Evolutionary conservation across 768 basidiomycete species (phyloP).

Genomic region (Mycena kentingensis): DNA sequence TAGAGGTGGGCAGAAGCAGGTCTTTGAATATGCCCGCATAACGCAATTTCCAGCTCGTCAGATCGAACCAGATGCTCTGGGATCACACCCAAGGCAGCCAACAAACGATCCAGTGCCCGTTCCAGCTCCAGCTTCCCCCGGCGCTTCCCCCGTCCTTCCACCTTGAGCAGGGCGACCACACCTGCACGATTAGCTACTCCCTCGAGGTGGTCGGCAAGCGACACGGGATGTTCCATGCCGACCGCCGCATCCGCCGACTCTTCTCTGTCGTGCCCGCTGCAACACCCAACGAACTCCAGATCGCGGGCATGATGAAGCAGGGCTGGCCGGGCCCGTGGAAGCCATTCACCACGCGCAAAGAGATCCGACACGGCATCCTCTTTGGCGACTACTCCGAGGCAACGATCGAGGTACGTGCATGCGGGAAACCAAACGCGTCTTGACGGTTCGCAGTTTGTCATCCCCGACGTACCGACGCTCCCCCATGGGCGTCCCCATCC

Average conservation of each 20-base stretch:
- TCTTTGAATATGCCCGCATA: background rate
- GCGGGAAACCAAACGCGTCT: background rate
- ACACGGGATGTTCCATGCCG: constrained; percentile 1
- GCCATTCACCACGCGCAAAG: background rate
- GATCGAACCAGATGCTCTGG: constrained; percentile 16
- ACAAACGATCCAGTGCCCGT: constrained; percentile 13
- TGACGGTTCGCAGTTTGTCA: background rate
- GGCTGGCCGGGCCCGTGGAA: constrained; percentile 11
- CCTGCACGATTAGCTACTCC: constrained; percentile 1
- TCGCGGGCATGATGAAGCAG: constrained; percentile 2
- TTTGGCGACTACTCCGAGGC: constrained; percentile 19
- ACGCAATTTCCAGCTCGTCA: constrained; percentile 1
- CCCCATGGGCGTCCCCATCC: constrained; percentile 15
- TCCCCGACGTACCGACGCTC: constrained; percentile 18
- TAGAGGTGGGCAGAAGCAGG: constrained; percentile 3
- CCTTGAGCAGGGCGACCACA: background rate
- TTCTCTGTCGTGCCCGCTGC: constrained; percentile 18
- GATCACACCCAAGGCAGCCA: constrained; percentile 11
- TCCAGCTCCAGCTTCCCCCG: constrained; percentile 5
- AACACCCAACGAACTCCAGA: constrained; percentile 1
- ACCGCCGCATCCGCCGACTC: constrained; percentile 11
- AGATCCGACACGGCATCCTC: constrained; percentile 13
- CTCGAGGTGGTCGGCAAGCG: constrained; percentile 16
- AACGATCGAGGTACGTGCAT: constrained; percentile 11
- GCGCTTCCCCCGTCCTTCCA: background rate